These are phyloP conservation scores for Chaetomiaceae sp. DNA, from an alignment of 2,329 filamentous ascomycete genomes.

Conservation along the genomic window DNA sequence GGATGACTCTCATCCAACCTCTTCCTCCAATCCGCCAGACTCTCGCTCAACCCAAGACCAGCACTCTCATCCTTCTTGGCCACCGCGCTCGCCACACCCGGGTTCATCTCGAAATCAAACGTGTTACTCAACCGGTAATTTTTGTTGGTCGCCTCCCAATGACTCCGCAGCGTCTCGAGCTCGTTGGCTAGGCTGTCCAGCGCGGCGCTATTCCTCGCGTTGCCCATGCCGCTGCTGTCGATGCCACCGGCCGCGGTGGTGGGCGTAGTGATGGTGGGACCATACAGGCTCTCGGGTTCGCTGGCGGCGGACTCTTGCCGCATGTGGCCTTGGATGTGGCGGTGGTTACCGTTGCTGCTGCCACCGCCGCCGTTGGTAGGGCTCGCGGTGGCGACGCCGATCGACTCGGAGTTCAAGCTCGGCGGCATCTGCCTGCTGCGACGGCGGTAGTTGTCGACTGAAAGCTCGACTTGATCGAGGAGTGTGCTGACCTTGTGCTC, in stretches of 20 bases:
- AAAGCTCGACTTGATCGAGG: slow-evolving; percentile 88
- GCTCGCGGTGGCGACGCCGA: slow-evolving; percentile 1
- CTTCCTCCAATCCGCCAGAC: slow-evolving; percentile 75
- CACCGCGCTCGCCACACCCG: slow-evolving; percentile 6
- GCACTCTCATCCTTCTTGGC: slow-evolving; percentile 34
- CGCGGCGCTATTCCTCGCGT: slow-evolving; percentile 59
- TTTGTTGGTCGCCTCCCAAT: slow-evolving; percentile 96
- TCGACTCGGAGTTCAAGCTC: slow-evolving; percentile 40
- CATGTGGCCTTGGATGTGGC: slow-evolving; percentile 35
- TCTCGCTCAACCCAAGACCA: slow-evolving; percentile 59
- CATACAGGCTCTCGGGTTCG: slow-evolving; percentile 61
- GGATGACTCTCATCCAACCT: slow-evolving; percentile 55
- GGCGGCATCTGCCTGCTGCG: slow-evolving; percentile 58
- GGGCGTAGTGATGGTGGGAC: slow-evolving; percentile 37
- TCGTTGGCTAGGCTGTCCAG: slow-evolving; percentile 89
- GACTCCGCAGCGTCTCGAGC: slow-evolving; percentile 80
- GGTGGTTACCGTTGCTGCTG: slow-evolving; percentile 25
- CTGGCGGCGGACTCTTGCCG: slow-evolving; percentile 55
- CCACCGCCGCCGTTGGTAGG: slow-evolving; percentile 1
- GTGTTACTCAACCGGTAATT: slow-evolving; percentile 87
- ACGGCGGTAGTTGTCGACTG: slow-evolving; percentile 90
- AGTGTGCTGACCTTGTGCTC: slow-evolving; percentile 91
- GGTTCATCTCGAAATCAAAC: slow-evolving; percentile 70
- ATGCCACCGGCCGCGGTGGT: slow-evolving; percentile 37
- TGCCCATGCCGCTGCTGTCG: slow-evolving; percentile 32